Percentiles rank a stretch among this genome's conserved stretches.
These are phyloP conservation scores for Cyberlindnera subsufficiens DNA, from an alignment of 805 yeast species.

Conservation along the genomic window DNA sequence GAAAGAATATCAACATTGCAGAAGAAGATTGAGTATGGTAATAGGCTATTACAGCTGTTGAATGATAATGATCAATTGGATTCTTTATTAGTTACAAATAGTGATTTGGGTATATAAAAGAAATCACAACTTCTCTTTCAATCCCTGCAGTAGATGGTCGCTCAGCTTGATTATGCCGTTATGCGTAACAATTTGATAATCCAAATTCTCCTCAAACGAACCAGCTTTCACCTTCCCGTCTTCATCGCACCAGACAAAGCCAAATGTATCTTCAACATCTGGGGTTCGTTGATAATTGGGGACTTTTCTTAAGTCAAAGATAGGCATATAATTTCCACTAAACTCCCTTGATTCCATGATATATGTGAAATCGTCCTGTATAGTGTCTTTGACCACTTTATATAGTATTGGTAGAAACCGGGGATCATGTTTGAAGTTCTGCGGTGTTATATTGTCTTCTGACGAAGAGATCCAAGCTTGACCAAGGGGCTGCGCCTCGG, in stretches of 20 bases:
- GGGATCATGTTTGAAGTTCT: conserved; percentile 8
- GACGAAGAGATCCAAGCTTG: not conserved
- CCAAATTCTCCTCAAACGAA: conserved; percentile 50
- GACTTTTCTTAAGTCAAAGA: conserved; percentile 59
- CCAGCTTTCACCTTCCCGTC: conserved; percentile 48
- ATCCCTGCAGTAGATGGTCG: conserved; percentile 35
- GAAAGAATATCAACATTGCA: conserved; percentile 38
- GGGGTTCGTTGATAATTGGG: conserved; percentile 65
- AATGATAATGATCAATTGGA: conserved; percentile 27
- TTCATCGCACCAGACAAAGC: conserved; percentile 56
- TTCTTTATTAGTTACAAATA: conserved; percentile 35
- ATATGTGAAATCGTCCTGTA: conserved; percentile 44
- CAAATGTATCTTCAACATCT: conserved; percentile 63
- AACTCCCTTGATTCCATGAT: conserved; percentile 50
- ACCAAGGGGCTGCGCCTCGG: conserved; percentile 6
- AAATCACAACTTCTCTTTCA: not conserved
- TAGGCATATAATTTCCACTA: conserved; percentile 54
- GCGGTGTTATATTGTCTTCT: not conserved
- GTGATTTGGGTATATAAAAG: conserved; percentile 31
- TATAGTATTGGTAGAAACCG: conserved; percentile 9
- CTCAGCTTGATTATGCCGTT: conserved; percentile 47
- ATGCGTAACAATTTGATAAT: conserved; percentile 48
- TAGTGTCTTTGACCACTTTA: conserved; percentile 12
- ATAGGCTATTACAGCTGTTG: conserved; percentile 29
- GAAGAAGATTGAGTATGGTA: conserved; percentile 35